Conservation (phyloP, 2,329 filamentous ascomycete genomes). For the Fusarium irregulare region DNA sequence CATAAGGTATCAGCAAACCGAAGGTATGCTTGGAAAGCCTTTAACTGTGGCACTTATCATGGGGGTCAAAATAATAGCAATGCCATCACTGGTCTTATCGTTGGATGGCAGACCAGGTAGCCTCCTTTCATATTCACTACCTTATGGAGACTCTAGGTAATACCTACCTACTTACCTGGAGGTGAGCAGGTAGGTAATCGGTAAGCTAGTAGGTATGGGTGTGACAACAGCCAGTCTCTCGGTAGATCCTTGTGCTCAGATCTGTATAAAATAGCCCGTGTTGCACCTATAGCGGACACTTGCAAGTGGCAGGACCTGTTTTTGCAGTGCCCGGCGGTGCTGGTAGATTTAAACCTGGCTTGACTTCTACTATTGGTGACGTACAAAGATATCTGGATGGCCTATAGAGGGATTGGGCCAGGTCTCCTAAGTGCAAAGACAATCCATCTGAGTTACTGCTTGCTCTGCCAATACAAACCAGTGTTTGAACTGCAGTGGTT, state of each 20-base stretch:
- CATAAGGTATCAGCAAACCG: neutral
- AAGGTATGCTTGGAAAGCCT: neutral
- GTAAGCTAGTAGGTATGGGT: no score
- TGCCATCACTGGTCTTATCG: neutral
- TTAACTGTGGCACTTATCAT: neutral
- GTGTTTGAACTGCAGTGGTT: neutral
- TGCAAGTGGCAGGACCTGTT: neutral
- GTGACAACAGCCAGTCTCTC: neutral
- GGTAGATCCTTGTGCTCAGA: neutral
- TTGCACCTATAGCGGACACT: neutral
- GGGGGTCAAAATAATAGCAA: neutral
- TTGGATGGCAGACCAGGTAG: neutral
- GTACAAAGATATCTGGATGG: neutral
- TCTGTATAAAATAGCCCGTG: neutral
- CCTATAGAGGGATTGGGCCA: neutral
- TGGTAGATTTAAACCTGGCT: neutral
- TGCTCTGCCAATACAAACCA: neutral
- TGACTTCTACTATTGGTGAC: neutral
- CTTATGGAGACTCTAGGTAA: neutral
- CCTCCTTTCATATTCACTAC: neutral
- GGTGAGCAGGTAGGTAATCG: no score
- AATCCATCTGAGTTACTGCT: neutral
- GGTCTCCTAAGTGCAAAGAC: neutral
- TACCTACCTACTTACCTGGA: no score
- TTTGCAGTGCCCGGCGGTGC: neutral